These are phyloP conservation scores for Fusarium lyarnte DNA, from an alignment of 2,329 filamentous ascomycete species.

Conservation along the genomic window DNA sequence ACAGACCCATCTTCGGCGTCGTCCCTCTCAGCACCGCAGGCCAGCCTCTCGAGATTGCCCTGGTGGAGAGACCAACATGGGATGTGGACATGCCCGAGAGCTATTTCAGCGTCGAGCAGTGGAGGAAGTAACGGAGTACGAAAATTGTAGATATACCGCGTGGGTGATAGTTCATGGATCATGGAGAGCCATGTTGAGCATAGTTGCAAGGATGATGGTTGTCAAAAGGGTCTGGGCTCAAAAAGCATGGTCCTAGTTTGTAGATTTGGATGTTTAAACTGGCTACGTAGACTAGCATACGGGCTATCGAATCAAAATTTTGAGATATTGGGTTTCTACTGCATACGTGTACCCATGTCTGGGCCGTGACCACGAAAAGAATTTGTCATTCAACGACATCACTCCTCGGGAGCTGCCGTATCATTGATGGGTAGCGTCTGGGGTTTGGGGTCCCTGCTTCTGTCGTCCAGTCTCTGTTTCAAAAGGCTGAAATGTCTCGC, in stretches of 20 bases:
- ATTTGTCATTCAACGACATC: not conserved
- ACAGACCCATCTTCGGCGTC: slow-evolving; percentile 87
- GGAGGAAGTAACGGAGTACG: slow-evolving; percentile 51
- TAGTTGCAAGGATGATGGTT: slow-evolving; percentile 18
- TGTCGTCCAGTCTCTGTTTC: slow-evolving; percentile 1
- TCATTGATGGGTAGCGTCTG: not conserved
- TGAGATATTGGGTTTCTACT: slow-evolving; percentile 9
- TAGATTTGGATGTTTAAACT: slow-evolving; percentile 35
- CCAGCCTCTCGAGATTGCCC: slow-evolving; percentile 76
- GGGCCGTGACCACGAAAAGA: slow-evolving; percentile 1
- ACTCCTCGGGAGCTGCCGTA: not conserved
- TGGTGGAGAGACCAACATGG: slow-evolving; percentile 88
- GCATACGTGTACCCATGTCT: slow-evolving; percentile 27
- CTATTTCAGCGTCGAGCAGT: slow-evolving; percentile 69
- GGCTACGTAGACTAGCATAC: slow-evolving; percentile 16
- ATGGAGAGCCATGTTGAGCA: slow-evolving; percentile 1
- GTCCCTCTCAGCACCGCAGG: slow-evolving; percentile 56
- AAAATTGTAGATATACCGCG: slow-evolving; percentile 2
- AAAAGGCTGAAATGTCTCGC: slow-evolving; percentile 15
- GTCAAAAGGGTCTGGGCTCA: slow-evolving; percentile 10
- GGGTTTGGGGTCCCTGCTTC: not conserved
- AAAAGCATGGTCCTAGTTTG: slow-evolving; percentile 22
- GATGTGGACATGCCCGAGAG: slow-evolving; percentile 80
- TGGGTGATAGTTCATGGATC: not conserved
- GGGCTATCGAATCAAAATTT: slow-evolving; percentile 28